Conservation (phyloP, 108 stramenopile species). For the Discostella pseudostelligera region DNA sequence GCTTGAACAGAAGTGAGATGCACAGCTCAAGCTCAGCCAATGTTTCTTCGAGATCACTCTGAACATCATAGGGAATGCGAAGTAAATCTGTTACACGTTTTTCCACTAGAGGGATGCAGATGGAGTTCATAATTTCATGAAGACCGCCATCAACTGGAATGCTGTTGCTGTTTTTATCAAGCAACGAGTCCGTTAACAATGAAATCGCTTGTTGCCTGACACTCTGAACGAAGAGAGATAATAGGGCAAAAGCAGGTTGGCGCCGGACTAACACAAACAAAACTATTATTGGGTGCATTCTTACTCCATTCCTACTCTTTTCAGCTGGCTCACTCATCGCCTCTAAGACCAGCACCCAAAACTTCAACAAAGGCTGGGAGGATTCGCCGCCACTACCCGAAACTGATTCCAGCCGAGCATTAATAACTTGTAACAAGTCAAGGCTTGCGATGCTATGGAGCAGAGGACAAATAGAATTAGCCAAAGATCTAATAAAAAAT, state of each 20-base stretch:
- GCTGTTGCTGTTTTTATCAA: constrained; percentile 63
- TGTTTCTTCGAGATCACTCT: constrained; percentile 50
- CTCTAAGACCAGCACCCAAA: constrained; percentile 66
- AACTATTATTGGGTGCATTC: constrained; percentile 25
- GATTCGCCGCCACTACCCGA: constrained; percentile 25
- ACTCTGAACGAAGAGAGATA: constrained; percentile 39
- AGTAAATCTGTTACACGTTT: constrained; percentile 58
- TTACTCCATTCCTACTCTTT: constrained; percentile 60
- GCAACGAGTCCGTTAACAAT: constrained; percentile 72
- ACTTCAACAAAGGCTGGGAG: constrained; percentile 26
- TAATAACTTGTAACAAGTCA: constrained; percentile 69
- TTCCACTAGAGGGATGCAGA: constrained; percentile 74
- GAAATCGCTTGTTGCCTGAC: constrained; percentile 83
- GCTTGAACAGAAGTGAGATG: constrained; percentile 82
- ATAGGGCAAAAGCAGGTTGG: constrained; percentile 3
- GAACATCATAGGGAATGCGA: constrained; percentile 15
- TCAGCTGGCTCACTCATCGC: constrained; percentile 66
- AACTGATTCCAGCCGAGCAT: constrained; percentile 42
- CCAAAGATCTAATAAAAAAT: background rate
- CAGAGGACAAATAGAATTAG: background rate
- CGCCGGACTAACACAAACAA: constrained; percentile 2
- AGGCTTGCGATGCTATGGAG: constrained; percentile 64
- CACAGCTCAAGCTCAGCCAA: constrained; percentile 81
- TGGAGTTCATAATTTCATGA: constrained; percentile 51
- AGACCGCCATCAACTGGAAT: constrained; percentile 45